Conservation (phyloP, 192 early-diverging fungal genomes). For the Coemansia sp. region DNA sequence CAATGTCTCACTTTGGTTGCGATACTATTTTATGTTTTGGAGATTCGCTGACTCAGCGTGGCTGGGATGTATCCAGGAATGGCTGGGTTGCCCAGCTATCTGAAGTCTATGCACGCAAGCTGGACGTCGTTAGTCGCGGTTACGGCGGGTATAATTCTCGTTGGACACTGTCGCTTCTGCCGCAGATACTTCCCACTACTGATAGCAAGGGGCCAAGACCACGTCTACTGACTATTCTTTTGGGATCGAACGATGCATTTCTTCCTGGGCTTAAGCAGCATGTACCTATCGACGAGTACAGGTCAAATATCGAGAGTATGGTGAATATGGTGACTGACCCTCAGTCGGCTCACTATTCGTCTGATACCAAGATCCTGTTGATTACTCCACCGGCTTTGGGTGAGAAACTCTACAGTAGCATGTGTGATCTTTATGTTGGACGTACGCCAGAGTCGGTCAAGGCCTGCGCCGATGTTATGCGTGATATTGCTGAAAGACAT, state of each 20-base stretch:
- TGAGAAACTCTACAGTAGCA: neutral
- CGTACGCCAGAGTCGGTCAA: constrained; percentile 3
- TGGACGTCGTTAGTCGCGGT: constrained; percentile 48
- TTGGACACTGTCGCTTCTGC: constrained; percentile 11
- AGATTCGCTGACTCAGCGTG: constrained; percentile 49
- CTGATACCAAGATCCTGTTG: constrained; percentile 21
- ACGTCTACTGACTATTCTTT: constrained; percentile 27
- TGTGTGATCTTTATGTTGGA: neutral
- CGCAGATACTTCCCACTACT: constrained; percentile 12
- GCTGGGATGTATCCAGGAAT: constrained; percentile 32
- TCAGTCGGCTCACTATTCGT: constrained; percentile 9
- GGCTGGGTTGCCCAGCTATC: constrained; percentile 51
- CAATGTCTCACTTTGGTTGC: neutral
- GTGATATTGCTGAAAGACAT: constrained; percentile 3
- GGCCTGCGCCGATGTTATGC: constrained; percentile 26
- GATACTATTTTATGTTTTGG: constrained; percentile 33
- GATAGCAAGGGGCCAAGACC: neutral
- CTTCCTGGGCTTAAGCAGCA: constrained; percentile 12
- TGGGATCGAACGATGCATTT: constrained; percentile 49
- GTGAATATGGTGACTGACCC: constrained; percentile 4
- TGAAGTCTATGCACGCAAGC: constrained; percentile 16
- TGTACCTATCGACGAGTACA: constrained; percentile 43
- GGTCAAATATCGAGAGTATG: constrained; percentile 15
- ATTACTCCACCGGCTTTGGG: constrained; percentile 45
- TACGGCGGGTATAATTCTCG: constrained; percentile 43